Evolutionary conservation across 306 rosid species (phyloP).

Genomic region (Cucumis cinereus): DNA sequence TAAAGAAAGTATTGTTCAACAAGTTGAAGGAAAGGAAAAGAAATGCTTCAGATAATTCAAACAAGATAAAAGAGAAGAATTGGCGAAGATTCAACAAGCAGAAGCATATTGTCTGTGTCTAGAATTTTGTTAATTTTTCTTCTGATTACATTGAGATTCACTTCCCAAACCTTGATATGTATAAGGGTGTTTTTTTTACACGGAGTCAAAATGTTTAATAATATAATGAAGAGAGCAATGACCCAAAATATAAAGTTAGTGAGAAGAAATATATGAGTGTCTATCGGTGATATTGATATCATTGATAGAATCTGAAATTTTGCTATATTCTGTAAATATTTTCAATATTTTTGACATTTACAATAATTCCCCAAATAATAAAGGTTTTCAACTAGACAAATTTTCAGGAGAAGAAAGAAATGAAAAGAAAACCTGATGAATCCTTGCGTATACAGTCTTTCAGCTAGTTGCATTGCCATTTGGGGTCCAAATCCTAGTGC

Average conservation of each 20-base stretch:
- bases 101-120: not conserved
- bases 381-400: not conserved
- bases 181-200: not conserved
- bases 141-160: not conserved
- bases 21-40: not conserved
- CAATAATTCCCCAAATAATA: not conserved
- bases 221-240: no score
- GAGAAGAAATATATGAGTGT: no score
- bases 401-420: not conserved
- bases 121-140: not conserved
- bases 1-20: not conserved
- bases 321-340: no score
- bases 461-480: conserved; percentile 90
- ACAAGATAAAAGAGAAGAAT: not conserved
- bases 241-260: no score
- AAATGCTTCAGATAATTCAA: not conserved
- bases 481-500: conserved; percentile 96
- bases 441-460: conserved; percentile 89
- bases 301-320: no score
- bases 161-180: not conserved
- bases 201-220: no score
- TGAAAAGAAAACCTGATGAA: conserved; percentile 57
- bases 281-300: no score
- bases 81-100: not conserved
- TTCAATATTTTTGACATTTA: no score